phyloP scores from a whole-genome alignment of 148 eudicot genomes.

The Nepenthes gracilis region DNA sequence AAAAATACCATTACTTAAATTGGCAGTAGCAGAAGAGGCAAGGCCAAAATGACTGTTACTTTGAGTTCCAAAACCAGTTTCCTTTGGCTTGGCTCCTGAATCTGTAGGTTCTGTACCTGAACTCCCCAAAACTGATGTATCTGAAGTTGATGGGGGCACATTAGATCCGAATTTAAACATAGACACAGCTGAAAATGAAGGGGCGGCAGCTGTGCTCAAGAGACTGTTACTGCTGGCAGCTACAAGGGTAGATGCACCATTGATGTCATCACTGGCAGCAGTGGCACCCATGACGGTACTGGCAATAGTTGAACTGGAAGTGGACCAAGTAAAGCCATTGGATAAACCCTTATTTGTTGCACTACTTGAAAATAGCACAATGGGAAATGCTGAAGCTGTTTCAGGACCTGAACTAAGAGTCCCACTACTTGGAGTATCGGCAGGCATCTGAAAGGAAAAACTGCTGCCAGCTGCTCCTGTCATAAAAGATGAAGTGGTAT shows the following conservation, averaged over 20 bases:
- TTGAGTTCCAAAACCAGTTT: constrained; percentile 16
- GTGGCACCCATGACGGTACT: constrained; percentile 4
- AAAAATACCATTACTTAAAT: constrained; percentile 17
- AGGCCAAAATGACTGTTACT: constrained; percentile 14
- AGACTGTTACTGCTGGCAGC: constrained; percentile 6
- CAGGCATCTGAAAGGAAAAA: constrained; percentile 14
- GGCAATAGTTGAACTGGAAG: neutral
- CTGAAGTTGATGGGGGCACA: constrained; percentile 18
- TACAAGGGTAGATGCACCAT: no score
- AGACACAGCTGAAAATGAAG: constrained; percentile 9
- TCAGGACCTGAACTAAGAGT: constrained; percentile 23
- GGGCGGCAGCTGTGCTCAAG: constrained; percentile 13
- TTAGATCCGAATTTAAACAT: constrained; percentile 21
- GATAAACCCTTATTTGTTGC: constrained; percentile 12
- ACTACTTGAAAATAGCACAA: constrained; percentile 16
- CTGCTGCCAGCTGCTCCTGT: constrained; percentile 16
- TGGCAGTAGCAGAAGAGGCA: constrained; percentile 14
- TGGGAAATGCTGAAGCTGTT: constrained; percentile 12
- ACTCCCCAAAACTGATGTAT: constrained; percentile 11
- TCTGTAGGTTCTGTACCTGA: constrained; percentile 7
- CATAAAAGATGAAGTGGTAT: constrained; percentile 10
- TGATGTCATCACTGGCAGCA: neutral
- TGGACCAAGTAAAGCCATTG: constrained; percentile 15
- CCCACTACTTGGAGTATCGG: constrained; percentile 19
- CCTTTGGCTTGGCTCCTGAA: constrained; percentile 16